Percentiles rank a stretch among this genome's conserved stretches.
These are phyloP conservation scores for Scutellospora calospora DNA, from an alignment of 371 early-diverging fungal genomes.

Conservation along the genomic window DNA sequence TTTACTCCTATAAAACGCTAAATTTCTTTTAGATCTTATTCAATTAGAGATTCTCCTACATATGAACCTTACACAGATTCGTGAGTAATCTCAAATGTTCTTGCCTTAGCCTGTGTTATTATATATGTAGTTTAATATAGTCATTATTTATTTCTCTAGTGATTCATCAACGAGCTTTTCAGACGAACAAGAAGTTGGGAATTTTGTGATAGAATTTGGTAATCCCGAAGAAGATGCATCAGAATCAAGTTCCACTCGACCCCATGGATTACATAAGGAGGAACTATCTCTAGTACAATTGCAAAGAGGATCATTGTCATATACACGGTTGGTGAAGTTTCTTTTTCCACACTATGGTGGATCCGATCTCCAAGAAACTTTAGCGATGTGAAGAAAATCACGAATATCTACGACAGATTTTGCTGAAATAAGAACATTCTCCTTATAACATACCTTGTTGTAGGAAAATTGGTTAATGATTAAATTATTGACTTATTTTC, in stretches of 20 bases:
- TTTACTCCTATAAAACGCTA: too few species aligned
- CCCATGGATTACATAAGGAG: too few species aligned
- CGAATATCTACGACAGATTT: too few species aligned
- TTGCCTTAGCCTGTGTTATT: background rate
- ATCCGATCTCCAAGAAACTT: constrained; percentile 4
- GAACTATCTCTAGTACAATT: background rate
- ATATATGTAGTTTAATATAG: background rate
- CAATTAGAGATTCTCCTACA: too few species aligned
- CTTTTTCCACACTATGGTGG: constrained; percentile 16
- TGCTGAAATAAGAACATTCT: too few species aligned
- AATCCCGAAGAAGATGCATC: constrained; percentile 1
- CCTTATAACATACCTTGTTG: too few species aligned
- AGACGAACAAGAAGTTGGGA: background rate
- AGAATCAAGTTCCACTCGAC: background rate
- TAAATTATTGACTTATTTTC: too few species aligned
- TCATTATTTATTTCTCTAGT: background rate
- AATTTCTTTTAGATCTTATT: too few species aligned
- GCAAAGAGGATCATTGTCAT: background rate
- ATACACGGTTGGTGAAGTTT: constrained; percentile 41
- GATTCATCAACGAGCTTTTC: background rate
- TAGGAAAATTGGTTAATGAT: too few species aligned
- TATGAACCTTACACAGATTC: too few species aligned
- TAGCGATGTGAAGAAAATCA: background rate
- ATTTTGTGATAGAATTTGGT: constrained; percentile 35
- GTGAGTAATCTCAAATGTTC: too few species aligned